Conservation (phyloP, 2,329 filamentous ascomycete genomes). For the Penicillium sp. region DNA sequence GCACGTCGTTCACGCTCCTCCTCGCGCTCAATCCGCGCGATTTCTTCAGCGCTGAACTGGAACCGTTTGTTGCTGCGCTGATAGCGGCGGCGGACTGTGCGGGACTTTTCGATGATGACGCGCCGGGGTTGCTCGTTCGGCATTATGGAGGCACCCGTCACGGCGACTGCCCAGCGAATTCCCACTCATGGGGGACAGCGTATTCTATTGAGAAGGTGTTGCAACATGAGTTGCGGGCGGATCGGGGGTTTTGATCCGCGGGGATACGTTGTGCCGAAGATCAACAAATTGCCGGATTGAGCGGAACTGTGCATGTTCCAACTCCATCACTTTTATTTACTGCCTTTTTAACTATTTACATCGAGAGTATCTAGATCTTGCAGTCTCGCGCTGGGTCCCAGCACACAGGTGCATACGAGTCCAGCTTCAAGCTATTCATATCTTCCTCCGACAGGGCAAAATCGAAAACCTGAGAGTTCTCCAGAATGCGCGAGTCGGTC, state of each 20-base stretch:
- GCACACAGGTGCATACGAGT: constrained; percentile 52
- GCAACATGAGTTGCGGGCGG: not conserved
- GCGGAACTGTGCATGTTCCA: not conserved
- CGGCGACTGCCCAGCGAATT: constrained; percentile 17
- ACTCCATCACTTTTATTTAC: not conserved
- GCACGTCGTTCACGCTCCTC: constrained; percentile 39
- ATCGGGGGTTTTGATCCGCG: constrained; percentile 14
- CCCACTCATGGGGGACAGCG: constrained; percentile 13
- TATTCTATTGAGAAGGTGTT: constrained; percentile 2
- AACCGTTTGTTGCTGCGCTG: constrained; percentile 37
- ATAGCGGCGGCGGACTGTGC: constrained; percentile 35
- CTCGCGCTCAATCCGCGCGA: constrained; percentile 39
- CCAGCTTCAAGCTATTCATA: constrained; percentile 51
- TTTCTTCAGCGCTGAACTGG: constrained; percentile 32
- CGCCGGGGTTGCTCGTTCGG: constrained; percentile 26
- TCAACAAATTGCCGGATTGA: constrained; percentile 21
- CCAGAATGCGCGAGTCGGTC: constrained; percentile 54
- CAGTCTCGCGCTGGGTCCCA: constrained; percentile 50
- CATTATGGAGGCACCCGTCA: constrained; percentile 24
- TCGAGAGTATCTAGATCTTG: constrained; percentile 14
- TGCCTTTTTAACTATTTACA: not conserved
- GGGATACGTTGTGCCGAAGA: constrained; percentile 31
- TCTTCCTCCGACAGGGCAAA: constrained; percentile 56
- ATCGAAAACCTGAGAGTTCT: constrained; percentile 56
- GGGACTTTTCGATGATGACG: constrained; percentile 37